Percentiles rank a stretch among this genome's conserved stretches.
Conservation (phyloP, 2,329 filamentous ascomycete species). For the Cadophora gregata region DNA sequence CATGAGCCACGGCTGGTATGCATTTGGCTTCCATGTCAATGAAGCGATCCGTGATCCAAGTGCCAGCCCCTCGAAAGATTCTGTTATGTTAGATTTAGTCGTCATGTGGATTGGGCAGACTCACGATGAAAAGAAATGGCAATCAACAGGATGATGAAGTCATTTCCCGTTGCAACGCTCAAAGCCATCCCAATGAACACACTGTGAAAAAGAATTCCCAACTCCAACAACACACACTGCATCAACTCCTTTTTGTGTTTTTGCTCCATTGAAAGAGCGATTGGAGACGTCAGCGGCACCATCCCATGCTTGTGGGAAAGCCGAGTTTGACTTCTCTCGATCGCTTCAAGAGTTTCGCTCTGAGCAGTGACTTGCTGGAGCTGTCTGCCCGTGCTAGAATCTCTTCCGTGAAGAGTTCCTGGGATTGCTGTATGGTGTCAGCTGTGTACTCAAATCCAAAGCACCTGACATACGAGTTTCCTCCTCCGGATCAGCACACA, state of each 20-base stretch:
- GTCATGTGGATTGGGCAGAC: not conserved
- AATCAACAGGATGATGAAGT: slow-evolving; percentile 21
- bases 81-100: slow-evolving; percentile 1
- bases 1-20: slow-evolving; percentile 21
- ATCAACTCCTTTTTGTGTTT: slow-evolving; percentile 49
- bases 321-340: slow-evolving; percentile 12
- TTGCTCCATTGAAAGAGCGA: slow-evolving; percentile 50
- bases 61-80: slow-evolving; percentile 22
- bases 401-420: slow-evolving; percentile 11
- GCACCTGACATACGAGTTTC: not conserved
- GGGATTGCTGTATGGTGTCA: not conserved
- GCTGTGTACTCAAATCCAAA: not conserved
- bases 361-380: slow-evolving; percentile 20
- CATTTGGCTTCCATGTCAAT: slow-evolving; percentile 18
- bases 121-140: slow-evolving; percentile 23
- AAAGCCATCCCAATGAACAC: slow-evolving; percentile 25
- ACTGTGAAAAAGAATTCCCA: slow-evolving; percentile 28
- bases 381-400: slow-evolving; percentile 14
- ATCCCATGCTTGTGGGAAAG: slow-evolving; percentile 20
- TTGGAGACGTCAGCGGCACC: slow-evolving; percentile 27
- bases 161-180: slow-evolving; percentile 15
- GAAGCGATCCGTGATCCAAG: slow-evolving; percentile 21
- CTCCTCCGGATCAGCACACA: not conserved
- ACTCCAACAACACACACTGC: slow-evolving; percentile 46
- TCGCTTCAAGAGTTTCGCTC: slow-evolving; percentile 2